Percentiles rank a stretch among this genome's conserved stretches.
These are phyloP conservation scores for Penicillium sp. DNA, from an alignment of 2,329 filamentous ascomycete genomes.

Conservation along the genomic window DNA sequence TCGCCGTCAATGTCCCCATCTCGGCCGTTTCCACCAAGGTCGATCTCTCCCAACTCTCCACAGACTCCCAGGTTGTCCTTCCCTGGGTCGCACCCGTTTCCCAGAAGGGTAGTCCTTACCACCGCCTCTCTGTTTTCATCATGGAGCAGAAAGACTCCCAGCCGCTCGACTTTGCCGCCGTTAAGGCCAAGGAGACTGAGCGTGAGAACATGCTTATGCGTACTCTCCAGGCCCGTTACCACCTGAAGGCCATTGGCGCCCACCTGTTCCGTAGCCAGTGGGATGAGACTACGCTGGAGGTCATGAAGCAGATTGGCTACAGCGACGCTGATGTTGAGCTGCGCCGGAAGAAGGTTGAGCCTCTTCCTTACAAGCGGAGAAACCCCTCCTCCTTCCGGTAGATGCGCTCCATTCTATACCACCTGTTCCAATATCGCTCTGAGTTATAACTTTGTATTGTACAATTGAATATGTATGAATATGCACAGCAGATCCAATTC, in stretches of 20 bases:
- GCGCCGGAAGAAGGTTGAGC: conserved; percentile 74
- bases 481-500: conserved; percentile 33
- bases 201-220: conserved; percentile 75
- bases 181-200: conserved; percentile 53
- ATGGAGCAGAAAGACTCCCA: conserved; percentile 72
- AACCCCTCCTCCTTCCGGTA: conserved; percentile 50
- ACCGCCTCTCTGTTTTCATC: conserved; percentile 80
- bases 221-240: conserved; percentile 69
- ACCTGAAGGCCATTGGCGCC: conserved; percentile 73
- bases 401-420: conserved; percentile 17
- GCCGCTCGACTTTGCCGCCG: conserved; percentile 58
- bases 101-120: conserved; percentile 88
- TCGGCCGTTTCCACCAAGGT: conserved; percentile 62
- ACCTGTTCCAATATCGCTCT: conserved; percentile 23
- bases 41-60: conserved; percentile 63
- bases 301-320: conserved; percentile 79
- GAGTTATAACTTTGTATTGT: conserved; percentile 39
- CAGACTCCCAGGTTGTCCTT: conserved; percentile 65
- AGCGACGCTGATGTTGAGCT: conserved; percentile 81
- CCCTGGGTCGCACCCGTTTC: conserved; percentile 86
- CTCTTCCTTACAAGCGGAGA: conserved; percentile 64
- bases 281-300: conserved; percentile 82
- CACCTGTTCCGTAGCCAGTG: conserved; percentile 85
- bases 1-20: conserved; percentile 73
- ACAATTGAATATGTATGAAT: conserved; percentile 46